Base-by-base conservation (phyloP, 2,329 filamentous ascomycete species). In the Hymenoscyphus fraxineus region DNA sequence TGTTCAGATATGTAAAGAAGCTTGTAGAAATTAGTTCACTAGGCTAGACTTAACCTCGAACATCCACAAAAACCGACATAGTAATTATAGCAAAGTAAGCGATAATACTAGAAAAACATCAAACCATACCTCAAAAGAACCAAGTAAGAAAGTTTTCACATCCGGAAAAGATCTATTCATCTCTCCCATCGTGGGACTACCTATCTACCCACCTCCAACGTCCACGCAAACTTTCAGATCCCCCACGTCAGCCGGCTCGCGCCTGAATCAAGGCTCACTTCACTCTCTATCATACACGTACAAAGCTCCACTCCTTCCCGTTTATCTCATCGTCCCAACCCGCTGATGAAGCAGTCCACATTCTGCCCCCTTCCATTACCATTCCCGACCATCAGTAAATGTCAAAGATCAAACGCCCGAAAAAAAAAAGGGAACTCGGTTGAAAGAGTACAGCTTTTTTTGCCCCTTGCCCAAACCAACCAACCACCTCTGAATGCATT, bases 391-490 rank as follows among this genome's bases (percentile, higher is more conserved):
- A 31, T 40, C 60, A 64, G 55, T 60, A 68, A 67, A 67, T 51
- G 39, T 58, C 22, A 63, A 44, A 61, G 32, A 63, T 66, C 62
- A 62, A 69, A 71, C 66, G 64, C 66, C 65, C n/a, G n/a, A 35
- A 38, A 57, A 67, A 69, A 60, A 58, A 69, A 60, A 58, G 31
- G 56, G 41, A 66, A 71, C 71, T 72, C 70, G 67, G 69, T 73
- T 74, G 71, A 73, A 70, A 71, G 71, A 73, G 72, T 72, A 73
- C 70, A 71, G 35, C 62, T 68, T 66, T 72, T 71, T 71, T 54
- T 64, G 35, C 39, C 59, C 22, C 51, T n/a, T 59, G 38, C 62
- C 58, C 44, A 47, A 58, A 59, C 63, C 59, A 58, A 59, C 63
- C 59, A 61, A 54, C 54, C 65, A 55, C 19, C 44, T 67, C 35